phyloP scores from a whole-genome alignment of 2,329 filamentous ascomycete genomes.

The Fusarium subtropicale region DNA sequence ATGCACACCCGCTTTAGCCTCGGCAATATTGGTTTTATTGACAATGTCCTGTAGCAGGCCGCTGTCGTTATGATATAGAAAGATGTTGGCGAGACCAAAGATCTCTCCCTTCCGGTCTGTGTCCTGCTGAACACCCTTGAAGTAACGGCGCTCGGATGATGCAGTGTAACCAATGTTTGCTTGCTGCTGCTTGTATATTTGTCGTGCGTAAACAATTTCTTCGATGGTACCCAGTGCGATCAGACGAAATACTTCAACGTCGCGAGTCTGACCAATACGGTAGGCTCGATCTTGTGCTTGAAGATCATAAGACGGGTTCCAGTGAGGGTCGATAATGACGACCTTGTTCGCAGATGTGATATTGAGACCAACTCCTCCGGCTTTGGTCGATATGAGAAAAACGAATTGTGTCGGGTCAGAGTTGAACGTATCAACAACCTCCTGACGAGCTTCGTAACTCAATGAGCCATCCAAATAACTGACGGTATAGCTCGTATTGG shows the following conservation, averaged over 20 bases:
- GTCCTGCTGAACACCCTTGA: slow-evolving; percentile 91
- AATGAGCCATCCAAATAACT: slow-evolving; percentile 91
- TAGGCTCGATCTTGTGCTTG: slow-evolving; percentile 98
- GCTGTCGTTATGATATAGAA: slow-evolving; percentile 82
- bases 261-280: slow-evolving; percentile 89
- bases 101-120: slow-evolving; percentile 89
- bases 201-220: slow-evolving; percentile 95
- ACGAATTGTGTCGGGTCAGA: slow-evolving; percentile 88
- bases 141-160: slow-evolving; percentile 91
- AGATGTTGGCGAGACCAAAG: slow-evolving; percentile 89
- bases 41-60: slow-evolving; percentile 93
- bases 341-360: slow-evolving; percentile 99
- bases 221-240: slow-evolving; percentile 94
- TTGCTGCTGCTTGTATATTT: slow-evolving; percentile 99
- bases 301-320: slow-evolving; percentile 95
- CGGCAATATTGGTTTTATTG: slow-evolving; percentile 97
- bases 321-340: slow-evolving; percentile 95
- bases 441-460: slow-evolving; percentile 83
- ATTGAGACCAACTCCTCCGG: slow-evolving; percentile 93
- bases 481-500: slow-evolving; percentile 88
- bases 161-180: slow-evolving; percentile 97
- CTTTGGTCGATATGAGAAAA: slow-evolving; percentile 93
- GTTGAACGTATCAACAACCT: slow-evolving; percentile 91
- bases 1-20: slow-evolving; percentile 85
- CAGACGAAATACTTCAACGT: slow-evolving; percentile 95